These are phyloP conservation scores for Phialophora tarda DNA, from an alignment of 2,329 filamentous ascomycete species.

Conservation along the genomic window DNA sequence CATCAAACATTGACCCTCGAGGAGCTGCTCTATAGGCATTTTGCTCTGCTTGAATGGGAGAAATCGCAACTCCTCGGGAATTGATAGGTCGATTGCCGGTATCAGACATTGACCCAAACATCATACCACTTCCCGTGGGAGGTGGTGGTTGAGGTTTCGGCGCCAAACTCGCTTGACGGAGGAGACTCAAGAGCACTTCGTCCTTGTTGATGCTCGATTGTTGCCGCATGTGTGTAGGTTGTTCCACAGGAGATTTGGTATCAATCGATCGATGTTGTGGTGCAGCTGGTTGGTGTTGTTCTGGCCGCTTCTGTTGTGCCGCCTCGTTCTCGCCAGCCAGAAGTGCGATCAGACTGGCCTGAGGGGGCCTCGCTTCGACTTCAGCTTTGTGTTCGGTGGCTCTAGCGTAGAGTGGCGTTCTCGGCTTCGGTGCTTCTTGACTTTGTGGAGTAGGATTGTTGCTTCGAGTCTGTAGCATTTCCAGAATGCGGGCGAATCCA, in stretches of 20 bases:
- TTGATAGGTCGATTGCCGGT: slow-evolving; percentile 18
- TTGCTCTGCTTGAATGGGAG: slow-evolving; percentile 24
- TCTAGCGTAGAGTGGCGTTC: slow-evolving; percentile 48
- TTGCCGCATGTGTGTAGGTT: slow-evolving; percentile 29
- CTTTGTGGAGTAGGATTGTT: slow-evolving; percentile 52
- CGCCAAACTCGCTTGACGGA: slow-evolving; percentile 36
- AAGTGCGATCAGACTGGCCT: slow-evolving; percentile 17
- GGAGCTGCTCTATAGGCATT: slow-evolving; percentile 29
- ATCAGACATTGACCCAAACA: slow-evolving; percentile 22
- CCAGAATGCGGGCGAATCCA: slow-evolving; percentile 80
- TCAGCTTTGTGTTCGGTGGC: slow-evolving; percentile 43
- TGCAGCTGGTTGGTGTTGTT: slow-evolving; percentile 4
- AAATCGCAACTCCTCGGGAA: slow-evolving; percentile 23
- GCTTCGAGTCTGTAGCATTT: slow-evolving; percentile 72
- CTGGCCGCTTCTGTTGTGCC: slow-evolving; percentile 12
- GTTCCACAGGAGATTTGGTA: slow-evolving; percentile 29
- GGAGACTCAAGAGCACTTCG: slow-evolving; percentile 36
- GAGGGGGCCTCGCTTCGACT: slow-evolving; percentile 17
- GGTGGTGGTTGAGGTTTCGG: slow-evolving; percentile 36
- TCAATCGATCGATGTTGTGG: slow-evolving; percentile 28
- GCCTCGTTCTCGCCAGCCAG: slow-evolving; percentile 18
- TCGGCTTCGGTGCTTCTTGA: slow-evolving; percentile 40
- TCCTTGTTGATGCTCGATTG: slow-evolving; percentile 37
- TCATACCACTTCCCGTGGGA: slow-evolving; percentile 14
- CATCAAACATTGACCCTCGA: slow-evolving; percentile 46